Conservation (phyloP, 169 alveolate species). For the Plasmodium cynomolgi region DNA sequence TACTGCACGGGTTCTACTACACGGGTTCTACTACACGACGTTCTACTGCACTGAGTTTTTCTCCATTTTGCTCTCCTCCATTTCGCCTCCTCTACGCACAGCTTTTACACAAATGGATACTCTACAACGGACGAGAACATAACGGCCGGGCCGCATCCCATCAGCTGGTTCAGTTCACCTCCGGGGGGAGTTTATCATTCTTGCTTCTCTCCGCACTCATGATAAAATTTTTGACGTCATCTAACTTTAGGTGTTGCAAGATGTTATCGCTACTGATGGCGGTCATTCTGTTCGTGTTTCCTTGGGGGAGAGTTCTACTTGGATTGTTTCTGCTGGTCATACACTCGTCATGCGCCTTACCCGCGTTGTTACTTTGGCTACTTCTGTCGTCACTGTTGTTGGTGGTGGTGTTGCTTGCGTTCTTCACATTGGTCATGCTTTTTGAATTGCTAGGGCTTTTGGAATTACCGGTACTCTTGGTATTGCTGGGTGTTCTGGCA, state of each 20-base stretch:
- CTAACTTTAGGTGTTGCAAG: slow-evolving; percentile 41
- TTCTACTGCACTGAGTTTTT: too few relatives aligned
- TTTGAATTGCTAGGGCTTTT: not conserved
- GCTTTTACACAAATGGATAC: not conserved
- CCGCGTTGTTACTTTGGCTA: not conserved
- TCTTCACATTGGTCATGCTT: not conserved
- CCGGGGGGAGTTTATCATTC: slow-evolving; percentile 6
- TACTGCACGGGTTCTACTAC: too few relatives aligned
- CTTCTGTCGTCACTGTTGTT: not conserved
- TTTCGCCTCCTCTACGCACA: not conserved
- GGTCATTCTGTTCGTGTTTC: not conserved
- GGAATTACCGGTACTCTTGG: not conserved
- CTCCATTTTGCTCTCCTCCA: not conserved
- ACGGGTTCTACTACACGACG: too few relatives aligned
- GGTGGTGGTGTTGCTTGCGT: not conserved
- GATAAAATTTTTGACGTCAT: slow-evolving; percentile 51
- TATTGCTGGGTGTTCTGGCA: too few relatives aligned
- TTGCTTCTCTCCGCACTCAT: slow-evolving; percentile 47
- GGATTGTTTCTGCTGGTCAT: not conserved
- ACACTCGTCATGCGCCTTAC: not conserved
- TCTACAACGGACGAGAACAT: not conserved
- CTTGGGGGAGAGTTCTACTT: not conserved
- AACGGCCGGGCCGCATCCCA: not conserved
- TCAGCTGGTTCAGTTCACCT: not conserved
- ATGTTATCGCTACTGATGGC: not conserved